These are phyloP conservation scores for Rhodotorula taiwanensis DNA, from an alignment of 768 basidiomycete species.

Conservation along the genomic window DNA sequence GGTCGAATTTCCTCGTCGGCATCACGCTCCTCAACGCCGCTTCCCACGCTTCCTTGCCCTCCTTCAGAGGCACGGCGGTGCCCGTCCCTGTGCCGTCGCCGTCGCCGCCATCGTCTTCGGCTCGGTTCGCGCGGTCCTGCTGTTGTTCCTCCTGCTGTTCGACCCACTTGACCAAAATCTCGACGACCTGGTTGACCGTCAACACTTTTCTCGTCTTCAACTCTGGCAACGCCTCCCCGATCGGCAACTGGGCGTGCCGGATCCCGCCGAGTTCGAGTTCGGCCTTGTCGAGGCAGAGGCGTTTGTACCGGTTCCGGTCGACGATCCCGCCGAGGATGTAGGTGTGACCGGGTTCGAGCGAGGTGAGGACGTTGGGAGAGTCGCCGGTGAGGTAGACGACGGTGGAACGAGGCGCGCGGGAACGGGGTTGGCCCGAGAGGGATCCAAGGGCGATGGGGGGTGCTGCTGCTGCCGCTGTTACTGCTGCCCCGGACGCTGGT, in stretches of 20 bases:
- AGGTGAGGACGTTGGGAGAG: slow-evolving; percentile 73
- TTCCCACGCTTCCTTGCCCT: slow-evolving; percentile 57
- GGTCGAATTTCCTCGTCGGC: slow-evolving; percentile 79
- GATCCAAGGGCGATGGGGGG: slow-evolving; percentile 4
- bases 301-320: slow-evolving; percentile 75
- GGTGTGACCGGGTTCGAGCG: slow-evolving; percentile 72
- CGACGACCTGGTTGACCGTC: slow-evolving; percentile 81
- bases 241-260: slow-evolving; percentile 82
- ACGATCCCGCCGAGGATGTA: slow-evolving; percentile 95
- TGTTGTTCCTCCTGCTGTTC: slow-evolving; percentile 49
- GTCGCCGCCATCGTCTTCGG: slow-evolving; percentile 43
- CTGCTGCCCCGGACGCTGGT: no score
- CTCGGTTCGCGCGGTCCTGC: no score
- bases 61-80: no score
- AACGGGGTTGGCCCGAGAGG: slow-evolving; percentile 10
- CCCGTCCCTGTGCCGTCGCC: no score
- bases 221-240: slow-evolving; percentile 78
- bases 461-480: no score
- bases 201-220: slow-evolving; percentile 87
- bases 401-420: slow-evolving; percentile 46
- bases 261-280: slow-evolving; percentile 54
- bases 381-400: slow-evolving; percentile 94
- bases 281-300: slow-evolving; percentile 83
- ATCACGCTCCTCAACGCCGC: slow-evolving; percentile 79
- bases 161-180: slow-evolving; percentile 85